Evolutionary conservation across 208 protist genomes (phyloP).

Genomic region (Leishmania tarentolae): DNA sequence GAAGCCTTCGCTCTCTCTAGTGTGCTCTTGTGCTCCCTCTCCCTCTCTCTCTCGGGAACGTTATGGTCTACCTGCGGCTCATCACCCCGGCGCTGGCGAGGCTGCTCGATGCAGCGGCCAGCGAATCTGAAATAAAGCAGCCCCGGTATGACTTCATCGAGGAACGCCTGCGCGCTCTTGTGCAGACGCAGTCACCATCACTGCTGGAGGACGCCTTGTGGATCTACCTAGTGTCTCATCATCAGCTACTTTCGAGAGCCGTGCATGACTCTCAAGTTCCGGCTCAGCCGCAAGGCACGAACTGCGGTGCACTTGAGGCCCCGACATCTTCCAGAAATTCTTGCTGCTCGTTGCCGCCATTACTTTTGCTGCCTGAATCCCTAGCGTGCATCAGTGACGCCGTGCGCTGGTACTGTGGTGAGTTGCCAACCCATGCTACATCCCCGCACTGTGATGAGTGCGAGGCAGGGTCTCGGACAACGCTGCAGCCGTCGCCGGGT

Average conservation of each 20-base stretch:
- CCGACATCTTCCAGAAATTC: background rate
- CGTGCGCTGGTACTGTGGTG: constrained; percentile 30
- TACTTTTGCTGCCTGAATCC: constrained; percentile 19
- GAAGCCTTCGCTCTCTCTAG: no score
- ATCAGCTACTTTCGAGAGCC: constrained; percentile 16
- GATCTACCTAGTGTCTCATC: constrained; percentile 19
- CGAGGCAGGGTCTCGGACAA: background rate
- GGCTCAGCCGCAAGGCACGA: background rate
- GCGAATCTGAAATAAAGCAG: background rate
- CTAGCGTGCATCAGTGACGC: constrained; percentile 20
- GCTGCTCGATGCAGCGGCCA: constrained; percentile 22
- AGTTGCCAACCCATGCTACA: background rate
- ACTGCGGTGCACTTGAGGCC: background rate
- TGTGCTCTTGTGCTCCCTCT: background rate
- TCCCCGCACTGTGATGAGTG: background rate
- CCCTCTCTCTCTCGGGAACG: background rate
- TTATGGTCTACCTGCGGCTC: constrained; percentile 28
- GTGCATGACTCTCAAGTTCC: background rate
- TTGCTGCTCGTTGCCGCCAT: constrained; percentile 3
- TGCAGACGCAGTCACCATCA: constrained; percentile 28
- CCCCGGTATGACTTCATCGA: constrained; percentile 5
- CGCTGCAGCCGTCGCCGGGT: background rate
- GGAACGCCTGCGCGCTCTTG: constrained; percentile 24
- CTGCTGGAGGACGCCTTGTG: constrained; percentile 29
- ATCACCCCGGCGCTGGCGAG: constrained; percentile 24